A percentile compares a stretch with the other conserved stretches of the same genome.
Conservation (phyloP, 345 rosid genomes). For the Trapa incisa region DNA sequence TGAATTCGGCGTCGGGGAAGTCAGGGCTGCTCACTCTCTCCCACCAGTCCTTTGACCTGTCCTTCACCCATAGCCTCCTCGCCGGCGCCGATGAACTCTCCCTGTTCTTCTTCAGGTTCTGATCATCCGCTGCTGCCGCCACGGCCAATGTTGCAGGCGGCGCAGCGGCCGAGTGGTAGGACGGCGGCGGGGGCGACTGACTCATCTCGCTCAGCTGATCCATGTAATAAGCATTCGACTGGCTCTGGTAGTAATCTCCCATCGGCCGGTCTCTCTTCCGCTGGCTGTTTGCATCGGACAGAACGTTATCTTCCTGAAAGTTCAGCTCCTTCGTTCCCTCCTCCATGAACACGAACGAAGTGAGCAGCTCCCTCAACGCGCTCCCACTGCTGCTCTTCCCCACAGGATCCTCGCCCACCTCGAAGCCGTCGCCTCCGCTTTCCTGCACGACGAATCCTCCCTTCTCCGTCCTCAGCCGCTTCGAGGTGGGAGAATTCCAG, state of each 20-base stretch:
- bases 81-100: slow-evolving; percentile 20
- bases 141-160: slow-evolving; percentile 4
- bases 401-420: neutral
- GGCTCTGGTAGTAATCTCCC: slow-evolving; percentile 21
- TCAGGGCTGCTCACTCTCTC: slow-evolving; percentile 47
- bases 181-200: neutral
- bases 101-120: slow-evolving; percentile 6
- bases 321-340: slow-evolving; percentile 52
- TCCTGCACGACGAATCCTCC: neutral
- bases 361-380: slow-evolving; percentile 25
- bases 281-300: slow-evolving; percentile 31
- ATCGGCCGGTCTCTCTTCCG: slow-evolving; percentile 21
- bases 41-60: slow-evolving; percentile 86
- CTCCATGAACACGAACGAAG: slow-evolving; percentile 39
- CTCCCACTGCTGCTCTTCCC: neutral
- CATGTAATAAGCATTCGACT: slow-evolving; percentile 1
- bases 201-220: neutral
- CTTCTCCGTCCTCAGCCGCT: slow-evolving; percentile 13
- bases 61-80: slow-evolving; percentile 79
- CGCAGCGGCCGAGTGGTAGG: slow-evolving; percentile 10
- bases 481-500: slow-evolving; percentile 1
- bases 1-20: slow-evolving; percentile 60
- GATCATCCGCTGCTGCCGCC: slow-evolving; percentile 4
- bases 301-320: slow-evolving; percentile 23
- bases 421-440: neutral